phyloP scores from a whole-genome alignment of 495 filamentous ascomycete species.

The Symbiotaphrina buchneri region DNA sequence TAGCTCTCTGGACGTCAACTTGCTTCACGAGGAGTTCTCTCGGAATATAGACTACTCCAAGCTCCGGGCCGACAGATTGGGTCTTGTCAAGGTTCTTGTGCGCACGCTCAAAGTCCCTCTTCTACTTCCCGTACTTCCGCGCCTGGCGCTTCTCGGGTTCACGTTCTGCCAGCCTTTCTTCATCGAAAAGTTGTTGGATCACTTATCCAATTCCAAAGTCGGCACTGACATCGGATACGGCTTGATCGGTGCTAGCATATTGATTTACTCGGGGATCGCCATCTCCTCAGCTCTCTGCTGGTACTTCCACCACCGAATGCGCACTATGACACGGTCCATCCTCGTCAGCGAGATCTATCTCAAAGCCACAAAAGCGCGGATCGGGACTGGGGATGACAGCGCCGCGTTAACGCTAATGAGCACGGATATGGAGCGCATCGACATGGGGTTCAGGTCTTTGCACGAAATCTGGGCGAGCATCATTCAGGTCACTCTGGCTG shows the following conservation, averaged over 20 bases:
- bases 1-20: no score
- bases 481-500: not conserved
- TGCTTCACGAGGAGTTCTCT: no score
- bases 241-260: not conserved
- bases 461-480: not conserved
- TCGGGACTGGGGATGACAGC: not conserved
- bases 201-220: not conserved
- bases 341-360: not conserved
- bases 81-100: no score
- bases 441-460: not conserved
- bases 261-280: not conserved
- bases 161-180: not conserved
- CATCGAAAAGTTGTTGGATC: not conserved
- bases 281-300: not conserved
- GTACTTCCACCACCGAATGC: not conserved
- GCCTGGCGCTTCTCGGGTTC: not conserved
- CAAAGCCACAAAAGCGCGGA: not conserved
- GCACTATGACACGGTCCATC: not conserved
- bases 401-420: not conserved
- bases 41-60: no score
- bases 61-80: no score
- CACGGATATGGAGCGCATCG: not conserved
- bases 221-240: not conserved
- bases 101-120: no score
- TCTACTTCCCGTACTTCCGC: constrained; percentile 1